These are phyloP conservation scores for Metschnikowia borealis DNA, from an alignment of 805 yeast species.

Conservation along the genomic window DNA sequence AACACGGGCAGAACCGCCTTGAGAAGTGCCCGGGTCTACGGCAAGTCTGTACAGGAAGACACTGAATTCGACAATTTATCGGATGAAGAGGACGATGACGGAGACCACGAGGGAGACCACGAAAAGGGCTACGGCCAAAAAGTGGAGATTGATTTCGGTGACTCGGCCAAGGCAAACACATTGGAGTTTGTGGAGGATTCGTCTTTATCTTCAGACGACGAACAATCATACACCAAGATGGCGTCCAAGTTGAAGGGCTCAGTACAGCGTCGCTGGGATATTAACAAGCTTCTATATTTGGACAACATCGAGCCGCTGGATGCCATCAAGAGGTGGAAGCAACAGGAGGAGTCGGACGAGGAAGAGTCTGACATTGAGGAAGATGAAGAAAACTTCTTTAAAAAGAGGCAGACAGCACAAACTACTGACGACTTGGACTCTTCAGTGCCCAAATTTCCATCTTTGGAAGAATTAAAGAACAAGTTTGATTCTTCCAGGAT, in stretches of 20 bases:
- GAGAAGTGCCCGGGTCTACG: slow-evolving; percentile 56
- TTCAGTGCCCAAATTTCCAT: slow-evolving; percentile 33
- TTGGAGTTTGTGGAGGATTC: slow-evolving; percentile 46
- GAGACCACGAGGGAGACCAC: slow-evolving; percentile 30
- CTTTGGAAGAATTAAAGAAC: slow-evolving; percentile 40
- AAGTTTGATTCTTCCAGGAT: slow-evolving; percentile 41
- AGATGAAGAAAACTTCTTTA: slow-evolving; percentile 46
- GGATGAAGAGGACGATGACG: slow-evolving; percentile 41
- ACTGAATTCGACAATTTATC: slow-evolving; percentile 40
- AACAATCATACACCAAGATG: slow-evolving; percentile 39
- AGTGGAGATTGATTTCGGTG: slow-evolving; percentile 47
- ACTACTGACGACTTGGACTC: slow-evolving; percentile 34
- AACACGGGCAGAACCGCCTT: slow-evolving; percentile 62
- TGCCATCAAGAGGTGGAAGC: slow-evolving; percentile 67
- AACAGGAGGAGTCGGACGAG: slow-evolving; percentile 44
- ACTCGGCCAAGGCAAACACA: slow-evolving; percentile 26
- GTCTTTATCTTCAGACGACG: slow-evolving; percentile 40
- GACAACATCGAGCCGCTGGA: slow-evolving; percentile 72
- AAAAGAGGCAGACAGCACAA: slow-evolving; percentile 36
- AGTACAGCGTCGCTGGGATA: slow-evolving; percentile 62
- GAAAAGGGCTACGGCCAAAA: slow-evolving; percentile 28
- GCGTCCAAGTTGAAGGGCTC: slow-evolving; percentile 63
- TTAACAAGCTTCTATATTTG: slow-evolving; percentile 76
- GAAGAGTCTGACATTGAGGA: slow-evolving; percentile 37
- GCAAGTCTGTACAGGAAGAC: slow-evolving; percentile 47